Base-by-base conservation (phyloP, 2,329 filamentous ascomycete genomes). In the Hortaea sp. region DNA sequence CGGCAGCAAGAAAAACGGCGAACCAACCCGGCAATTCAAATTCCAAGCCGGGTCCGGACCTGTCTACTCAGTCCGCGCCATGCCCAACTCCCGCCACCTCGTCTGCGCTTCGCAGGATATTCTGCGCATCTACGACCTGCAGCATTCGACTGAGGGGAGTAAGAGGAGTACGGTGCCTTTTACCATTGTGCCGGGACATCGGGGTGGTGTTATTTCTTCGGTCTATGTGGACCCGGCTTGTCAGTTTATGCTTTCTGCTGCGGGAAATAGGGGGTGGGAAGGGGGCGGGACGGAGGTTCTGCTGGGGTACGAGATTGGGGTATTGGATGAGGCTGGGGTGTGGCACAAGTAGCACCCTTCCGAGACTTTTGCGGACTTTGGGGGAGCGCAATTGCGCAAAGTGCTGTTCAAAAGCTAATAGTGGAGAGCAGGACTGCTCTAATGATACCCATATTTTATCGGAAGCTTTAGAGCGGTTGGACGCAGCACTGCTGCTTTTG, bases 41-140 rank as follows among this genome's bases (percentile, higher is more conserved):
- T 94, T 98, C 53, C 92, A 92, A 1, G 77, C 81, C 28, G 92
- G 90, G 10, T 94, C 87, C 63, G 90, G 90, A 6, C 79, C 89
- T 0, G 88, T 98, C 29, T 95, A 85, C 59, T 87, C 88, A 6
- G 77, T 98, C 11, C 77, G 84, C 48, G 79, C 88, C 12, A 97
- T 98, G 92, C 81, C 84, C 1, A 98, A 98, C 61, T 88, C 88
- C 1, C 78, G 86, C 41, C 90, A 97, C 71, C 72, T 98, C 7
- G 79, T 98, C 10, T 97, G 92, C 65, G 90, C 90, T 7, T 94
- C 86, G 0, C 84, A 94, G 61, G 90, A 97, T 60, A 97, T 97
- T 55, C 75, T 98, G 10, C 80, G 92, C 3, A 76, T 98, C 0
- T 98, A 97, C 63, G 92, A 98, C 61, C 72, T 97, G 12, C 35